Evolutionary conservation across 352 stramenopile species (phyloP).

Genomic region (Albugo candida): DNA sequence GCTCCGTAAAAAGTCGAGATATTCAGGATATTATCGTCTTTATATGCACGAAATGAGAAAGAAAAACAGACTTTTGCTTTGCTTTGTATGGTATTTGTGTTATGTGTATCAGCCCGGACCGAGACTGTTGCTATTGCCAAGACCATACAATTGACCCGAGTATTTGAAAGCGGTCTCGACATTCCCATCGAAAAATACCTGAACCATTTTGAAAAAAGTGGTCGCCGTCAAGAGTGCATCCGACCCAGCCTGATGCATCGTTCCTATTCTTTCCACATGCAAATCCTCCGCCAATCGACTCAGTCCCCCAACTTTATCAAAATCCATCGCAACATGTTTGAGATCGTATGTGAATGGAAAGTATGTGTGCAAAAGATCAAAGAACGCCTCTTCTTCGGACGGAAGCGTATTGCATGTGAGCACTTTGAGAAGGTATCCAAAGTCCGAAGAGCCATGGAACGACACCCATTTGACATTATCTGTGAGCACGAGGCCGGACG

Average conservation of each 20-base stretch:
- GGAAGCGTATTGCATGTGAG: conserved; percentile 82
- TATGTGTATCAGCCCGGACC: background rate
- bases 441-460: conserved; percentile 98
- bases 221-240: conserved; percentile 93
- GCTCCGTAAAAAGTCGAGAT: conserved; percentile 36
- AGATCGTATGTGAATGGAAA: conserved; percentile 98
- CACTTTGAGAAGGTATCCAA: conserved; percentile 97
- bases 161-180: conserved; percentile 71
- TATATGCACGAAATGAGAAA: background rate
- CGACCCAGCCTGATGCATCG: conserved; percentile 97
- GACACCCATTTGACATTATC: conserved; percentile 98
- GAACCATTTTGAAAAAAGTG: conserved; percentile 85
- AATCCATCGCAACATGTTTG: conserved; percentile 96
- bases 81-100: background rate
- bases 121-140: conserved; percentile 29
- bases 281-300: conserved; percentile 93
- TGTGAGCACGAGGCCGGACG: conserved; percentile 93
- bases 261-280: conserved; percentile 93
- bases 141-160: conserved; percentile 68
- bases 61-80: background rate
- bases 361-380: conserved; percentile 95
- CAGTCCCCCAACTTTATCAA: conserved; percentile 95
- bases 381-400: conserved; percentile 85
- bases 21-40: background rate
- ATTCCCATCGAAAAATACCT: conserved; percentile 75